A percentile compares a stretch with the other conserved stretches of the same genome.
phyloP scores from a whole-genome alignment of 495 filamentous ascomycete genomes.

The Podospora sp. region DNA sequence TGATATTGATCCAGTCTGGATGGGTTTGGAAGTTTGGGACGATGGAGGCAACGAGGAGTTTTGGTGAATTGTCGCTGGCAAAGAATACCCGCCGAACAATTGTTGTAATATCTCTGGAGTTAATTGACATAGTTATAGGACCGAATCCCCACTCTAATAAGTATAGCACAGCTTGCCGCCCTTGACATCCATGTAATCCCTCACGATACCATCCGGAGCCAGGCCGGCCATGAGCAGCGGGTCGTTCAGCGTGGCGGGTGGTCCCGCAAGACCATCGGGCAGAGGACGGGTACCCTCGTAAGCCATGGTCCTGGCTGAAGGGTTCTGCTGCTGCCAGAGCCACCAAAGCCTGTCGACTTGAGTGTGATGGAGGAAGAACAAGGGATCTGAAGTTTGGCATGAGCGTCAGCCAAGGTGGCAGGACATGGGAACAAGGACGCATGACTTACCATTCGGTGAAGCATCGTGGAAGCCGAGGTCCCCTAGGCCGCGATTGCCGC shows the following conservation, averaged over 20 bases:
- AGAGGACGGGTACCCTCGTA: not conserved
- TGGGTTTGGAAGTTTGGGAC: too few species aligned
- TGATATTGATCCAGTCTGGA: too few species aligned
- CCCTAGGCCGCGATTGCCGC: not conserved
- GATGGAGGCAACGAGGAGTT: too few species aligned
- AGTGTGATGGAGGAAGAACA: slow-evolving; percentile 19
- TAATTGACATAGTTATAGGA: too few species aligned
- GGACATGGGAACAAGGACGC: not conserved
- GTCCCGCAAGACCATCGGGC: not conserved
- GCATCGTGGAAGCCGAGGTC: slow-evolving; percentile 4
- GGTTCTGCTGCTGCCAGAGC: slow-evolving; percentile 13
- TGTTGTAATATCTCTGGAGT: too few species aligned
- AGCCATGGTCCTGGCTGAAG: not conserved
- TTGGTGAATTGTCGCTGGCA: too few species aligned
- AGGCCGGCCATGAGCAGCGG: slow-evolving; percentile 1
- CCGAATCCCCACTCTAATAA: too few species aligned
- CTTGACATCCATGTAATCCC: slow-evolving; percentile 9
- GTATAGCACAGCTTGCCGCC: slow-evolving; percentile 7
- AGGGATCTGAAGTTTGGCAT: slow-evolving; percentile 1
- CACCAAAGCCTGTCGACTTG: slow-evolving; percentile 15
- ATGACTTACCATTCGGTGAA: slow-evolving; percentile 10
- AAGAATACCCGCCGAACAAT: too few species aligned
- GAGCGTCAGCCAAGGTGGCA: not conserved
- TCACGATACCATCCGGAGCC: not conserved
- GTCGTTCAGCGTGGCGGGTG: not conserved